Conservation (phyloP, 164 flowering plant genomes). For the Chimonanthus salicifolius region DNA sequence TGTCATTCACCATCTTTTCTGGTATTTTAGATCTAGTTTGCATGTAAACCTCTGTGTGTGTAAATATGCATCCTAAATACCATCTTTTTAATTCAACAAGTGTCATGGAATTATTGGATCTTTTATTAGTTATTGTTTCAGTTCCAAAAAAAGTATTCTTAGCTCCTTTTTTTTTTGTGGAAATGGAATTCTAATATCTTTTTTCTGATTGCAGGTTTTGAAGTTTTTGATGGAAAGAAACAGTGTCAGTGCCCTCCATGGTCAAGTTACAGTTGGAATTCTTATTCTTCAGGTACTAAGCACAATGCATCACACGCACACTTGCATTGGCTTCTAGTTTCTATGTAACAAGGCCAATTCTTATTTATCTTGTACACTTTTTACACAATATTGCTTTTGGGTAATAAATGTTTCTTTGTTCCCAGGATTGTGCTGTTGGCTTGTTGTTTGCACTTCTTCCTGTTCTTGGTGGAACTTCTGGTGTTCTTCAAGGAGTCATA, state of each 20-base stretch:
- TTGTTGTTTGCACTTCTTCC: slow-evolving; percentile 96
- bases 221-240: slow-evolving; percentile 98
- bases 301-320: not conserved
- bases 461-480: slow-evolving; percentile 90
- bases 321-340: not conserved
- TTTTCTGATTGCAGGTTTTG: slow-evolving; percentile 49
- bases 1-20: too few relatives aligned
- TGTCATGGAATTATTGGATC: too few relatives aligned
- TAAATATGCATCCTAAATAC: too few relatives aligned
- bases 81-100: too few relatives aligned
- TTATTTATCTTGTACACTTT: not conserved
- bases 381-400: not conserved
- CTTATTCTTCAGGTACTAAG: slow-evolving; percentile 81
- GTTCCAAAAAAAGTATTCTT: too few relatives aligned
- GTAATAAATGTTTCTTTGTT: slow-evolving; percentile 12
- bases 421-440: slow-evolving; percentile 98
- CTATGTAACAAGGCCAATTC: not conserved
- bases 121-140: too few relatives aligned
- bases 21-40: too few relatives aligned
- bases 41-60: too few relatives aligned
- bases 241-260: slow-evolving; percentile 77
- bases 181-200: not conserved
- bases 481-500: slow-evolving; percentile 82
- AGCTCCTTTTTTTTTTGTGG: too few relatives aligned
- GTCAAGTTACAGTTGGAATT: slow-evolving; percentile 90